These are phyloP conservation scores for Fusarium longipes DNA, from an alignment of 2,329 filamentous ascomycete species.

Conservation along the genomic window DNA sequence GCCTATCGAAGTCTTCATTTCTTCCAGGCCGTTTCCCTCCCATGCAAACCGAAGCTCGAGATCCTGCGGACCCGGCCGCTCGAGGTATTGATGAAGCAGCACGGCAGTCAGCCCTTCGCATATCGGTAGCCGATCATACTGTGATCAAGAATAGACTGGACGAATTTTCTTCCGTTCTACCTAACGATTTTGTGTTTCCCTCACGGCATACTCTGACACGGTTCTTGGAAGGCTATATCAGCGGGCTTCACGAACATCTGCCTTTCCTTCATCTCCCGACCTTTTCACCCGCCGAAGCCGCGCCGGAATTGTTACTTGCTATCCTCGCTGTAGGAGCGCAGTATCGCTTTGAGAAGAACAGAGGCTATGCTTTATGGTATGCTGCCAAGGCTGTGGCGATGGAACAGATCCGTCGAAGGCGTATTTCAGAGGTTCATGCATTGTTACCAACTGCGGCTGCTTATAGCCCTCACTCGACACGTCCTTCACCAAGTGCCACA, in stretches of 20 bases:
- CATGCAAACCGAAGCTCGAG: slow-evolving; percentile 64
- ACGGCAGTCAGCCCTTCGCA: slow-evolving; percentile 56
- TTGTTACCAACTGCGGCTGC: slow-evolving; percentile 67
- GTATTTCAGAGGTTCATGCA: slow-evolving; percentile 67
- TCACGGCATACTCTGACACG: slow-evolving; percentile 75
- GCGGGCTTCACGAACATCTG: slow-evolving; percentile 70
- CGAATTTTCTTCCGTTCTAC: slow-evolving; percentile 70
- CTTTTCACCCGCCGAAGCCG: slow-evolving; percentile 70
- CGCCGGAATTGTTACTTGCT: slow-evolving; percentile 74
- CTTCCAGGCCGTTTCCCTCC: slow-evolving; percentile 67
- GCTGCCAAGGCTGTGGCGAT: slow-evolving; percentile 67
- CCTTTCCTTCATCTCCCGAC: slow-evolving; percentile 76
- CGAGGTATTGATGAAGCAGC: slow-evolving; percentile 49
- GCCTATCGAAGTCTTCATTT: slow-evolving; percentile 60
- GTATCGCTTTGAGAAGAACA: slow-evolving; percentile 70
- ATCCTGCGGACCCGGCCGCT: slow-evolving; percentile 46
- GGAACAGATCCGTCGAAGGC: slow-evolving; percentile 68
- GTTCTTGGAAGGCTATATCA: slow-evolving; percentile 77
- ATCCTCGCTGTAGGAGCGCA: slow-evolving; percentile 75
- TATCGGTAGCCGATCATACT: slow-evolving; percentile 65
- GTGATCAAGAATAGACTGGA: slow-evolving; percentile 69
- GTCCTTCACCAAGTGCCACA: slow-evolving; percentile 67
- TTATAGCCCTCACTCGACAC: slow-evolving; percentile 69
- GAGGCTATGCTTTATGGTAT: slow-evolving; percentile 71
- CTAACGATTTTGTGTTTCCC: slow-evolving; percentile 73